phyloP scores from a whole-genome alignment of 2,329 filamentous ascomycete genomes.

The Ophiocordyceps sinensis region DNA sequence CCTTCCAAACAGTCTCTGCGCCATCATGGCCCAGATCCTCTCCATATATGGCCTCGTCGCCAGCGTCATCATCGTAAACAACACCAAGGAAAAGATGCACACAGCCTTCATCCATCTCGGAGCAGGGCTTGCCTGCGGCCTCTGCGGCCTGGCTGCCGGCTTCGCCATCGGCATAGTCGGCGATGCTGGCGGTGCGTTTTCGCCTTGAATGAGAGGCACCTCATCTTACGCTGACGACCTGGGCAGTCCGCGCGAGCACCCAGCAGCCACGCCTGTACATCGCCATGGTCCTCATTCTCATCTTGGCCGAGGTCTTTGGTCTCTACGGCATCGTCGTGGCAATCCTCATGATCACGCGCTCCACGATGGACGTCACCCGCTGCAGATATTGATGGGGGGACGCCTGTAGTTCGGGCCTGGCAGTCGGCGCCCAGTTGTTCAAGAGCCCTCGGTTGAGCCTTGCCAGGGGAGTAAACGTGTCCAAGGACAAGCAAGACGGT shows the following conservation, averaged over 20 bases:
- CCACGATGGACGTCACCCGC: constrained; percentile 19
- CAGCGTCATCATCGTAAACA: constrained; percentile 27
- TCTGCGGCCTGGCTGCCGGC: constrained; percentile 30
- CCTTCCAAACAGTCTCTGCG: constrained; percentile 9
- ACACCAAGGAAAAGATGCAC: constrained; percentile 25
- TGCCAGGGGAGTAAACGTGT: no score
- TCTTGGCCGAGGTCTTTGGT: constrained; percentile 30
- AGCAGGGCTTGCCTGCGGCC: constrained; percentile 26
- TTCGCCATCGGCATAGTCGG: constrained; percentile 32
- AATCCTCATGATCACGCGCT: constrained; percentile 32
- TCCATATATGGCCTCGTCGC: constrained; percentile 32
- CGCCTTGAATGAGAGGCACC: no score
- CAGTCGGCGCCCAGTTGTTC: no score
- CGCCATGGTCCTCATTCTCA: constrained; percentile 32
- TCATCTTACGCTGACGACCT: no score
- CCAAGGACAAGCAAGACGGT: no score
- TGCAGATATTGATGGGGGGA: no score
- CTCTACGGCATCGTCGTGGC: constrained; percentile 32
- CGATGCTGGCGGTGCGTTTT: constrained; percentile 23
- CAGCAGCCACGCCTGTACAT: constrained; percentile 31
- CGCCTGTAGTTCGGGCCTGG: no score
- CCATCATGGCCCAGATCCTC: constrained; percentile 33
- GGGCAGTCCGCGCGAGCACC: constrained; percentile 27
- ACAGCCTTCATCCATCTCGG: constrained; percentile 8
- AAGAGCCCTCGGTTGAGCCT: no score